Percentiles rank a stretch among this genome's conserved stretches.
phyloP scores from a whole-genome alignment of 208 protist species.

The Borovskyia barvae region DNA sequence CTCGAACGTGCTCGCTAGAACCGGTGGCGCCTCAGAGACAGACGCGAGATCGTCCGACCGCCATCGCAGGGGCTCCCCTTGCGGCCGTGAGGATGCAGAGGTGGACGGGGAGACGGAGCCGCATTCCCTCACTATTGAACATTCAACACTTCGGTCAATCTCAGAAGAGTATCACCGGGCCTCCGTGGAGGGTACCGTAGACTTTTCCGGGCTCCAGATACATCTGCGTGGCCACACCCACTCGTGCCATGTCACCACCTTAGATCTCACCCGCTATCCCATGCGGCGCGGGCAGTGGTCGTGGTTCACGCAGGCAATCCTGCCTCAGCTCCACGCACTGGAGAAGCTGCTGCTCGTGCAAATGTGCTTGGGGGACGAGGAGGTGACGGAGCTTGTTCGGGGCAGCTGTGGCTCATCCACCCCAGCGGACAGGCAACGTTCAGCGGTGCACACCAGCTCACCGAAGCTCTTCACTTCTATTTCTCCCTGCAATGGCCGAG shows the following conservation, averaged over 20 bases:
- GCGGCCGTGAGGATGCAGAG: not conserved
- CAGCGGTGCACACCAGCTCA: not conserved
- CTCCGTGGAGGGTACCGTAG: conserved; percentile 17
- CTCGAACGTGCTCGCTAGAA: too few species aligned
- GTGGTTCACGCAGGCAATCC: conserved; percentile 56
- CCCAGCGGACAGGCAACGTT: conserved; percentile 1
- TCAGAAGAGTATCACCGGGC: conserved; percentile 24
- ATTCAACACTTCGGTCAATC: conserved; percentile 22
- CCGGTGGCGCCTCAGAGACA: too few species aligned
- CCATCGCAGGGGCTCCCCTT: not conserved
- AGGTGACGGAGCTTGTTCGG: conserved; percentile 42
- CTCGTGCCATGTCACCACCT: conserved; percentile 23
- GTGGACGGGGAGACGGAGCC: not conserved
- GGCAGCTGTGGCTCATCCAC: conserved; percentile 21
- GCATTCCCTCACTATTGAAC: not conserved
- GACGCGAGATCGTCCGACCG: not conserved
- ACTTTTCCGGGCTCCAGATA: conserved; percentile 38
- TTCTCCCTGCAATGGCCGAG: not conserved
- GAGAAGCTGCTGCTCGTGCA: conserved; percentile 41
- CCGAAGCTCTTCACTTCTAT: not conserved
- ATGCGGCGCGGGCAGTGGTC: conserved; percentile 53
- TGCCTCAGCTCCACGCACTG: conserved; percentile 55
- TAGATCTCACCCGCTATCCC: conserved; percentile 56
- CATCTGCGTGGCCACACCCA: conserved; percentile 45
- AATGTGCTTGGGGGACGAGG: conserved; percentile 57